Conservation (phyloP, 2,329 filamentous ascomycete genomes). For the Aspergillus ochraceoroseus region DNA sequence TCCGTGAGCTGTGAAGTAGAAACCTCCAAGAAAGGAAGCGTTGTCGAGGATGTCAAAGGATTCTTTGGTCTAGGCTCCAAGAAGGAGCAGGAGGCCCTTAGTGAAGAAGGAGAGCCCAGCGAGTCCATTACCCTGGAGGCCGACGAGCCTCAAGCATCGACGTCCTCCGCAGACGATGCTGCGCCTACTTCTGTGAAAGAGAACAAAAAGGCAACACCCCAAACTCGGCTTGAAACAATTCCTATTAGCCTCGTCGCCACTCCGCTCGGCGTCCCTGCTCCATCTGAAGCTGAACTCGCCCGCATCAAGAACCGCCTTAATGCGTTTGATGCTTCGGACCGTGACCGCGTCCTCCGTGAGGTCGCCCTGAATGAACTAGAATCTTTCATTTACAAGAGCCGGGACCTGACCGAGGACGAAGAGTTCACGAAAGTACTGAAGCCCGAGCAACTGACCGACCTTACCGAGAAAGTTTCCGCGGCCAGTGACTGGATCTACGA, state of each 20-base stretch:
- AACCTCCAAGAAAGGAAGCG: slow-evolving; percentile 66
- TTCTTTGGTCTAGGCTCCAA: slow-evolving; percentile 90
- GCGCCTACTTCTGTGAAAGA: slow-evolving; percentile 49
- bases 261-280: slow-evolving; percentile 42
- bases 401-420: slow-evolving; percentile 74
- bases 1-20: slow-evolving; percentile 81
- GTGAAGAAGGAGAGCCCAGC: slow-evolving; percentile 54
- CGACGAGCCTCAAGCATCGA: slow-evolving; percentile 46
- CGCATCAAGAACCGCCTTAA: slow-evolving; percentile 66
- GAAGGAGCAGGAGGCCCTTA: slow-evolving; percentile 71
- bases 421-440: slow-evolving; percentile 69
- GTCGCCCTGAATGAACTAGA: slow-evolving; percentile 92
- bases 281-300: slow-evolving; percentile 36
- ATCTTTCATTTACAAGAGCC: slow-evolving; percentile 80
- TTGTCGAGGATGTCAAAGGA: slow-evolving; percentile 93
- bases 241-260: slow-evolving; percentile 48
- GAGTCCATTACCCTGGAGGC: slow-evolving; percentile 46
- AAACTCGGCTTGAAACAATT: slow-evolving; percentile 51
- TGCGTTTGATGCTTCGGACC: slow-evolving; percentile 82
- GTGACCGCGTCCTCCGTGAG: slow-evolving; percentile 68
- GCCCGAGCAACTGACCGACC: slow-evolving; percentile 58
- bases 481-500: slow-evolving; percentile 88
- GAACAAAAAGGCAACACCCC: slow-evolving; percentile 32
- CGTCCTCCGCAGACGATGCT: slow-evolving; percentile 43
- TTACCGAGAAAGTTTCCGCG: slow-evolving; percentile 63